These are phyloP conservation scores for Candida glaebosa DNA, from an alignment of 805 yeast species.

Conservation along the genomic window DNA sequence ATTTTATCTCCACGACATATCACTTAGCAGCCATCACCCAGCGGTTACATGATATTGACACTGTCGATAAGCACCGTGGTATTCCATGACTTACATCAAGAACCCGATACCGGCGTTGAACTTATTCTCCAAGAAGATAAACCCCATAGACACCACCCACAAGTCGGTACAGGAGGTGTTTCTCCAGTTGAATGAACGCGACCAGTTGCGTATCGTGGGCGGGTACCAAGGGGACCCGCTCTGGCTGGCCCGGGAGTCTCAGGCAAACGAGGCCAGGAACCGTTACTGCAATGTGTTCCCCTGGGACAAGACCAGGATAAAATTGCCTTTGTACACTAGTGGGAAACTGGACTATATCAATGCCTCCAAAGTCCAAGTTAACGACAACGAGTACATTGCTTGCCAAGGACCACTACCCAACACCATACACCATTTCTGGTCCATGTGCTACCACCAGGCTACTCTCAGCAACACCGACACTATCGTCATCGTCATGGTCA, in stretches of 20 bases:
- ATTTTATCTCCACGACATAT: too few relatives aligned
- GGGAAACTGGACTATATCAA: conserved; percentile 30
- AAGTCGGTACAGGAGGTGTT: conserved; percentile 11
- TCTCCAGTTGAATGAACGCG: conserved; percentile 10
- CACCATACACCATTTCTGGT: conserved; percentile 48
- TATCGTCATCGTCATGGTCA: conserved; percentile 37
- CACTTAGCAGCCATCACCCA: too few relatives aligned
- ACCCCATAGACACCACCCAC: conserved; percentile 3
- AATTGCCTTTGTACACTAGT: conserved; percentile 17
- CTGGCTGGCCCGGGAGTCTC: conserved; percentile 12
- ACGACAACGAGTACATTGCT: conserved; percentile 49
- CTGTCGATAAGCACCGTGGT: too few relatives aligned
- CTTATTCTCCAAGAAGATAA: not conserved
- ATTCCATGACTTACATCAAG: not conserved
- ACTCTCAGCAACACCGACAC: conserved; percentile 20
- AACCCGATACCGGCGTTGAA: not conserved
- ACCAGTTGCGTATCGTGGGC: conserved; percentile 11
- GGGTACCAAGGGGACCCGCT: conserved; percentile 5
- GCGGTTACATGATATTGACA: too few relatives aligned
- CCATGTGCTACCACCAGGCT: conserved; percentile 39
- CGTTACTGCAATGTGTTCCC: conserved; percentile 41
- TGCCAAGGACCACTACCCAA: conserved; percentile 59
- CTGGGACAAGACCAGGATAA: conserved; percentile 35
- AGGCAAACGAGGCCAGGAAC: conserved; percentile 16
- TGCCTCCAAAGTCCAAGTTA: conserved; percentile 31